Evolutionary conservation across 257 asterid genomes (phyloP).

Genomic region (Solanum rostratum): DNA sequence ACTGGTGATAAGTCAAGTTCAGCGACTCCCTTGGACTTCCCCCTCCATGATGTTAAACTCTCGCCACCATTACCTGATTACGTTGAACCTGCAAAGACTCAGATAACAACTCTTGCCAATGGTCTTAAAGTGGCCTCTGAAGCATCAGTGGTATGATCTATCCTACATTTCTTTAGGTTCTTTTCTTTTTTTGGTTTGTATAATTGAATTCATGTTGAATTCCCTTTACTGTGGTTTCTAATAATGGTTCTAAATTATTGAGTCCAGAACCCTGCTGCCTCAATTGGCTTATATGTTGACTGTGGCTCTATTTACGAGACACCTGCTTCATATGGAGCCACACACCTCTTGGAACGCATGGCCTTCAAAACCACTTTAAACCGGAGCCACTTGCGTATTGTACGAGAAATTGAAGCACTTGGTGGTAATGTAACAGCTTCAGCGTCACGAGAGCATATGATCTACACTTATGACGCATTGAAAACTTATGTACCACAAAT

Average conservation of each 20-base stretch:
- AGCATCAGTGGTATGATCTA: slow-evolving; percentile 52
- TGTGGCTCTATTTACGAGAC: slow-evolving; percentile 83
- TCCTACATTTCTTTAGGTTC: not conserved
- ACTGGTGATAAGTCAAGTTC: slow-evolving; percentile 48
- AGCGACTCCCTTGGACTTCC: slow-evolving; percentile 67
- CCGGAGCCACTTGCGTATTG: slow-evolving; percentile 72
- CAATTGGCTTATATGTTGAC: slow-evolving; percentile 76
- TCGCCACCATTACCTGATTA: slow-evolving; percentile 73
- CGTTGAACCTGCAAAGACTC: slow-evolving; percentile 66
- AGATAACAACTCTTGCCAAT: slow-evolving; percentile 60
- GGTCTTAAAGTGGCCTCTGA: slow-evolving; percentile 77
- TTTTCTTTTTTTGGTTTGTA: not conserved
- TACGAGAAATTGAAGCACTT: slow-evolving; percentile 90
- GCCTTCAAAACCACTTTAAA: slow-evolving; percentile 84
- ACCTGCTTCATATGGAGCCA: slow-evolving; percentile 62
- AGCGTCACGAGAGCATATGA: slow-evolving; percentile 77
- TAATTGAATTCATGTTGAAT: not conserved
- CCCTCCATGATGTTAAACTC: slow-evolving; percentile 49
- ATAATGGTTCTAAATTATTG: not conserved
- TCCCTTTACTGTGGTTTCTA: not conserved
- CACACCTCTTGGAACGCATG: slow-evolving; percentile 92
- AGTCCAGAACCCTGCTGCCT: slow-evolving; percentile 67
- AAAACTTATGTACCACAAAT: slow-evolving; percentile 71
- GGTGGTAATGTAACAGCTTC: slow-evolving; percentile 76
- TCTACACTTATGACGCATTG: slow-evolving; percentile 70